Base-by-base conservation (phyloP, 1,284 basidiomycete species). In the Irpex lacteus region DNA sequence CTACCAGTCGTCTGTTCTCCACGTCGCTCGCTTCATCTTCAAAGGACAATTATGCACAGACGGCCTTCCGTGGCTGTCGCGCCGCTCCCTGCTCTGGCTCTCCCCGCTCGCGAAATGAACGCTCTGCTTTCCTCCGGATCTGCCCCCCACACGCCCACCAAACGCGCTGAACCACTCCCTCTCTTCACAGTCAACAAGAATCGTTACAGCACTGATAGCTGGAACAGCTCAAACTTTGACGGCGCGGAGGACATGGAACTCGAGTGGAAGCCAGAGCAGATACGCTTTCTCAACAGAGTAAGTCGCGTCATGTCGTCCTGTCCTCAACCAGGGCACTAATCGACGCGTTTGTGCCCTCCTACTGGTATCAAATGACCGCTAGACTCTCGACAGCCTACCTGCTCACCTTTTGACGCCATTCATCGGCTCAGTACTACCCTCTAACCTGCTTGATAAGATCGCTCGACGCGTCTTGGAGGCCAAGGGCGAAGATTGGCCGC, bases 381-480 rank as follows among this genome's bases (percentile, higher is more conserved):
- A 91, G 91, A 91, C 92, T 19, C 81, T 94, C 19, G 91, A 94
- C 72, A 89, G 89, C 53, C 84, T 93, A 65, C 91, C 91, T n/a
- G 79, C 87, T 11, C 90, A 93, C 71, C 82, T 93, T 26, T 80
- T 91, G 72, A 94, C 91, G 13, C 92, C 91, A 61, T 93, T 91
- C 80, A 87, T 88, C 67, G 91, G 92, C 34, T 82, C 86, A 54
- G 83, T 92, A 15, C 92, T 91, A 4, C 92, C 91, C 26, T 86
- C 89, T 8, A 93, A 93, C 73, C 83, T 93, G 18, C 85, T 94
- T 67, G 91, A 94, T 75, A 92, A 90, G 79, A 87, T 94, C 68
- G 90, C 91, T 13, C 85, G 88, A 44, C 87, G 90, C 63, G 84
- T 94, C 63, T 77, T 82, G 3, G 77, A 87, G 37, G 88, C 89